Evolutionary conservation across 2,329 filamentous ascomycete genomes (phyloP).

Genomic region (Annulohypoxylon truncatum): DNA sequence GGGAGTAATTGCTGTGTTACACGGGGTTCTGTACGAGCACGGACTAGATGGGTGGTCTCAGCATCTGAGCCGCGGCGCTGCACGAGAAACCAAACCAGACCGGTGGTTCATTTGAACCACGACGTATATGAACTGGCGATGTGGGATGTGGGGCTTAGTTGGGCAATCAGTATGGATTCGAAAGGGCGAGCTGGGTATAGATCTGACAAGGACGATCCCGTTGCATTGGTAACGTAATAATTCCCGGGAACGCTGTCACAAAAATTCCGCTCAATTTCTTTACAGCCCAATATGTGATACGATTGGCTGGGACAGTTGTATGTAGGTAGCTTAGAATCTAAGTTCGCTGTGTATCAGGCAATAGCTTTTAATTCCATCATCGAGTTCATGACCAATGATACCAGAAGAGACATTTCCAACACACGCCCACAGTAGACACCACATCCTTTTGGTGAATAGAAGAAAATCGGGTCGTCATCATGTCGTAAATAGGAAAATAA

Average conservation of each 20-base stretch:
- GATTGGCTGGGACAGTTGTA: conserved; percentile 44
- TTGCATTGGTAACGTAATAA: conserved; percentile 23
- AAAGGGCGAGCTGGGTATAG: conserved; percentile 14
- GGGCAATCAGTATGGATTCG: conserved; percentile 7
- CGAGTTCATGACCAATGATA: conserved; percentile 54
- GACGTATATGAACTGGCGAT: not conserved
- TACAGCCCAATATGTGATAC: conserved; percentile 42
- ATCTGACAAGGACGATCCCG: conserved; percentile 17
- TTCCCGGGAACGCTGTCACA: conserved; percentile 24
- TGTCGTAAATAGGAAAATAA: conserved; percentile 51
- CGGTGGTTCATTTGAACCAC: conserved; percentile 6
- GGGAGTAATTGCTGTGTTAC: conserved; percentile 18
- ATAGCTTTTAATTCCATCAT: conserved; percentile 56
- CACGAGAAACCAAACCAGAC: conserved; percentile 4
- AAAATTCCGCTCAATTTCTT: conserved; percentile 25
- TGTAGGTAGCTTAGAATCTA: conserved; percentile 49
- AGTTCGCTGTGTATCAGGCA: conserved; percentile 53
- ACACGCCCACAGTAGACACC: conserved; percentile 52
- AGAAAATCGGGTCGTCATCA: conserved; percentile 52
- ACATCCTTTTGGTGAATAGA: conserved; percentile 54
- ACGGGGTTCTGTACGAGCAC: conserved; percentile 27
- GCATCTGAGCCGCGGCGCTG: conserved; percentile 7
- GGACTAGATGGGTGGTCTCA: conserved; percentile 10
- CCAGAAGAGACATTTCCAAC: conserved; percentile 55
- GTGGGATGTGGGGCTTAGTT: not conserved